Evolutionary conservation across 1,284 basidiomycete species (phyloP), one percentile per base, ranked within the genome.

Genomic region (Melampsora americana): DNA sequence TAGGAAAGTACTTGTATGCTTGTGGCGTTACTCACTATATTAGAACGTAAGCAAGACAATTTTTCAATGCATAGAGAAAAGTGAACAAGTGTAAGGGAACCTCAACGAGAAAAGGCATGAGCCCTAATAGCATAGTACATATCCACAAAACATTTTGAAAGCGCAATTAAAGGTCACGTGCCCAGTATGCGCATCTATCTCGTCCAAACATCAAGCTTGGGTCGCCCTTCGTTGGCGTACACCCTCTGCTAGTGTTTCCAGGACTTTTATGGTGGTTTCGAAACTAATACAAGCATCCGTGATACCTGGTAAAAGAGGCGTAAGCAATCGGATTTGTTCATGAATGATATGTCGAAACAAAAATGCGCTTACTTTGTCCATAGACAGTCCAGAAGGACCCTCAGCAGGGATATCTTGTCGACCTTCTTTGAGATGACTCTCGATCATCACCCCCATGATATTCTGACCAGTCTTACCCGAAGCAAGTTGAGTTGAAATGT

Each of bases 371-470:
- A 59, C 53, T 59, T 59, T 59, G 53, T 59, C 80, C 80, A 44
- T 79, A 69, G 84, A 92, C 92, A 81, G 72, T 62, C 88, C 91
- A 5, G 87, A 84, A 1, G 90, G 90, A 1, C 93, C 94, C 50
- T 88, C 87, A 2, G 88, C 81, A 5, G 93, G 90, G 77, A 96
- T 91, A 80, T 92, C 89, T 83, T 97, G 94, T 56, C 92, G 88
- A 35, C 91, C 86, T 79, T 93, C 95, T 65, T 91, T 87, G 74
- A 98, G 86, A 83, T 99, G 95, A 66, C 90, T 92, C 84, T 99
- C 96, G 78, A 99, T 87, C 96, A 99, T 99, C 77, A 97, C 93
- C 77, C 95, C 95, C 87, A 95, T 90, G 79, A 99, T 93, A 0
- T 69, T 64, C 53, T 59, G 20, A 26, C 6, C n/a, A 23, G 53